These are phyloP conservation scores for Pseudognaphalium luteoalbum DNA, from an alignment of 129 eudicot species.

Conservation along the genomic window DNA sequence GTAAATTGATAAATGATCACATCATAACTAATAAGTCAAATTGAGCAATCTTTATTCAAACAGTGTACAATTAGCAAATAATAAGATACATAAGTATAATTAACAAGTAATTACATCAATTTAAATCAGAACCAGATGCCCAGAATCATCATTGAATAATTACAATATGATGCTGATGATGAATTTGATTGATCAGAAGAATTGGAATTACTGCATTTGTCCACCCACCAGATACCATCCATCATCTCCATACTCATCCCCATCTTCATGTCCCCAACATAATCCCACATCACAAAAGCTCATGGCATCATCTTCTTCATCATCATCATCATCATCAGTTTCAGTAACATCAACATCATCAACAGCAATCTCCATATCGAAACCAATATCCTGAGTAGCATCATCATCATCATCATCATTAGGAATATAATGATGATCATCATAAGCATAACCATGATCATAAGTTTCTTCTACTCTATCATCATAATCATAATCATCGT, in stretches of 20 bases:
- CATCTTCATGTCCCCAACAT: constrained; percentile 43
- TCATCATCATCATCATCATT: not conserved
- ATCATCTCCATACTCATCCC: constrained; percentile 34
- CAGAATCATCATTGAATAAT: constrained; percentile 26
- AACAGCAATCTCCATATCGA: not conserved
- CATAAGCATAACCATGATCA: constrained; percentile 2
- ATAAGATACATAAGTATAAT: constrained; percentile 24
- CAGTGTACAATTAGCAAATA: constrained; percentile 15
- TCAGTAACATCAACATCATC: not conserved
- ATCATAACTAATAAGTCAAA: not conserved
- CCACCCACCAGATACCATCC: constrained; percentile 44
- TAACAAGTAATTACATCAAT: constrained; percentile 19
- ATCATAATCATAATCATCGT: constrained; percentile 14
- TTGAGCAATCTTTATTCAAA: constrained; percentile 21
- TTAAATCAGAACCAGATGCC: constrained; percentile 6
- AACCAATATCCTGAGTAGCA: constrained; percentile 10
- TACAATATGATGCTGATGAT: constrained; percentile 22
- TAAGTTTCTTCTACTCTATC: constrained; percentile 5
- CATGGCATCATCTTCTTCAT: constrained; percentile 28
- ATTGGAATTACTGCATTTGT: constrained; percentile 22
- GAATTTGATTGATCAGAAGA: constrained; percentile 33
- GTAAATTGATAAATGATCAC: not conserved
- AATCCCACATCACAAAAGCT: constrained; percentile 42
- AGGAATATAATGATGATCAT: constrained; percentile 1
- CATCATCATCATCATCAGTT: constrained; percentile 11